A percentile compares a stretch with the other conserved stretches of the same genome.
Evolutionary conservation across 2,329 filamentous ascomycete species (phyloP).

Genomic region (Calcarisporium arbuscula): DNA sequence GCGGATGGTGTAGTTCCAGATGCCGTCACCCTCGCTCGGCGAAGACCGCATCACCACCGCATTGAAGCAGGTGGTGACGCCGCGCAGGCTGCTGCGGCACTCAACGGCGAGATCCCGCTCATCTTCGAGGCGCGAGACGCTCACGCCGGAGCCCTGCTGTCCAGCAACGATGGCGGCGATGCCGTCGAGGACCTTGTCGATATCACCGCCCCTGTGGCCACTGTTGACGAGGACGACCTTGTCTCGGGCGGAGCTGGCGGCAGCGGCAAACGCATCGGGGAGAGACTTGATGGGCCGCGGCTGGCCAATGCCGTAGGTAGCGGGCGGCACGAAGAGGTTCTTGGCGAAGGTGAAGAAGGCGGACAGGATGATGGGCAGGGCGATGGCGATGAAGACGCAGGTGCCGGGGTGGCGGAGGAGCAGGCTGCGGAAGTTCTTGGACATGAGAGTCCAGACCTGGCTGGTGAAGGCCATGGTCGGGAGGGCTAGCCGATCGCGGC

Average conservation of each 20-base stretch:
- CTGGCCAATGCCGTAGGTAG: constrained; percentile 65
- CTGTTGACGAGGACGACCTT: constrained; percentile 76
- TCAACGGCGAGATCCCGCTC: constrained; percentile 53
- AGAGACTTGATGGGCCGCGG: constrained; percentile 58
- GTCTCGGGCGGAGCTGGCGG: constrained; percentile 50
- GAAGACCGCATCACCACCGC: constrained; percentile 72
- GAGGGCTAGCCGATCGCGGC: constrained; percentile 1
- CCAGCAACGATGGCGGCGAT: constrained; percentile 53
- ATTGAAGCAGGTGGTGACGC: constrained; percentile 65
- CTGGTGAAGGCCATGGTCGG: constrained; percentile 44
- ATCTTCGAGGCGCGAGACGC: constrained; percentile 45
- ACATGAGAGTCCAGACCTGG: constrained; percentile 55
- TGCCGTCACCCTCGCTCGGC: constrained; percentile 60
- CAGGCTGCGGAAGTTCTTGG: constrained; percentile 56
- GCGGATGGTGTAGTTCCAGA: constrained; percentile 84
- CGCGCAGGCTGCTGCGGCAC: constrained; percentile 59
- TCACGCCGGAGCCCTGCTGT: constrained; percentile 46
- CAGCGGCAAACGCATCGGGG: constrained; percentile 52
- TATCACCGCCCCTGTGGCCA: constrained; percentile 61
- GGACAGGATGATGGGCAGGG: constrained; percentile 53
- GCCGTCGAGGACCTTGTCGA: constrained; percentile 61
- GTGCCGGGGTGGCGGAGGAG: constrained; percentile 46
- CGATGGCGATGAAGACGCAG: constrained; percentile 49
- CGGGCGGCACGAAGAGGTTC: constrained; percentile 76
- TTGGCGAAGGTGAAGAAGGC: constrained; percentile 64